These are phyloP conservation scores for Tuber umbilicatum DNA, from an alignment of 495 filamentous ascomycete genomes.

Conservation along the genomic window DNA sequence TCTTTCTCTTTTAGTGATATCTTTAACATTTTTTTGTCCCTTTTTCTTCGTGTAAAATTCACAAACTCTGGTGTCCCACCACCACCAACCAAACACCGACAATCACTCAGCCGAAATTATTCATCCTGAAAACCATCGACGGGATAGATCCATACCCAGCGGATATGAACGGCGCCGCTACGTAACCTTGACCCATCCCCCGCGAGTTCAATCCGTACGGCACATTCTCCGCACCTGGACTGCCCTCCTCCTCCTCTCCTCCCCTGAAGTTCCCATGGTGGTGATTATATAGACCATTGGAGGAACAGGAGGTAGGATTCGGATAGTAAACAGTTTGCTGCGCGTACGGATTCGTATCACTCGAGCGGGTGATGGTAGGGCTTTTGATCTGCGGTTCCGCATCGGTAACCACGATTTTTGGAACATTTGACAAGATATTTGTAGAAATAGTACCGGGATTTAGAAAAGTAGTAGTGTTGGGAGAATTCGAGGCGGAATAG, in stretches of 20 bases:
- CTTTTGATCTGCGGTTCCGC: background rate
- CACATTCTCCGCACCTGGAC: background rate
- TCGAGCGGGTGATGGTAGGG: background rate
- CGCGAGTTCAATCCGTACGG: background rate
- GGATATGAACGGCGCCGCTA: background rate
- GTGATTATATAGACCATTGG: background rate
- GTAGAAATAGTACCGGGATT: background rate
- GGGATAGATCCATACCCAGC: background rate
- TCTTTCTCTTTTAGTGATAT: background rate
- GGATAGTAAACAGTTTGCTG: background rate
- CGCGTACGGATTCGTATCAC: background rate
- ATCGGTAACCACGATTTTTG: conserved; percentile 21
- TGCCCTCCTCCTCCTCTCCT: background rate
- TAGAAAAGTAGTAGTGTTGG: background rate
- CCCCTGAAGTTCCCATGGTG: background rate
- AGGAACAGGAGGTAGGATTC: background rate
- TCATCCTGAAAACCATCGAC: background rate
- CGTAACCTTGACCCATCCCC: background rate
- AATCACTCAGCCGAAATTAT: background rate
- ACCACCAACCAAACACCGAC: background rate
- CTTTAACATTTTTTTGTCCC: no score
- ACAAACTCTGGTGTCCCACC: background rate
- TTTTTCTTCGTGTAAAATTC: background rate
- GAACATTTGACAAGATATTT: background rate
- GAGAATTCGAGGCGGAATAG: background rate